A percentile compares a stretch with the other conserved stretches of the same genome.
Evolutionary conservation across 371 early-diverging fungal genomes (phyloP).

Genomic region (Zancudomyces culisetae): DNA sequence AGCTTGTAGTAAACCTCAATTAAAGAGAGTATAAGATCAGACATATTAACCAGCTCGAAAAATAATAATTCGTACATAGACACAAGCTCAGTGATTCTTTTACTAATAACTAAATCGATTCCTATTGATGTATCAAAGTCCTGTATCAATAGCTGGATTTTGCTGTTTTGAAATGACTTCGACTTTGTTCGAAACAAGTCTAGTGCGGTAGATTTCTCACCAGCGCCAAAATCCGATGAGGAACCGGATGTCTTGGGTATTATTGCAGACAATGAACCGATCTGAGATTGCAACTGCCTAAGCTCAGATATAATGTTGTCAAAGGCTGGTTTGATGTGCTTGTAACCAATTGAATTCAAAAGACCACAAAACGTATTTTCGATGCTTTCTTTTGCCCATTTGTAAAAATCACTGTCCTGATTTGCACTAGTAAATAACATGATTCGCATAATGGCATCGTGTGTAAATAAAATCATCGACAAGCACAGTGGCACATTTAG

Average conservation of each 20-base stretch:
- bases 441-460: slow-evolving; percentile 49
- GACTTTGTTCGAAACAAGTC: background rate
- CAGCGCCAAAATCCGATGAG: background rate
- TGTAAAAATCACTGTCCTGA: slow-evolving; percentile 9
- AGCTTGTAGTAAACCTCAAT: slow-evolving; percentile 67
- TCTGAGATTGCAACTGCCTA: background rate
- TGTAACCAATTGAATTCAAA: slow-evolving; percentile 35
- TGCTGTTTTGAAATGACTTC: background rate
- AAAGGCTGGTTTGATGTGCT: slow-evolving; percentile 53
- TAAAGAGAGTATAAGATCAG: slow-evolving; percentile 73
- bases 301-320: slow-evolving; percentile 11
- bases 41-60: slow-evolving; percentile 72
- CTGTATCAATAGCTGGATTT: background rate
- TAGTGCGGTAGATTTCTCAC: background rate
- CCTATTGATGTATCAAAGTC: background rate
- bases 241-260: background rate
- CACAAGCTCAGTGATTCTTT: slow-evolving; percentile 1
- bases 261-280: background rate
- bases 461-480: slow-evolving; percentile 58
- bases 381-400: slow-evolving; percentile 19
- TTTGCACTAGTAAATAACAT: slow-evolving; percentile 33
- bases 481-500: slow-evolving; percentile 57
- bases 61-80: slow-evolving; percentile 34
- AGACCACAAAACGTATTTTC: slow-evolving; percentile 43
- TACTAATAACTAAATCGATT: background rate